A percentile compares a stretch with the other conserved stretches of the same genome.
Evolutionary conservation across 441 rosid genomes (phyloP).

Genomic region (Populus hybrid): DNA sequence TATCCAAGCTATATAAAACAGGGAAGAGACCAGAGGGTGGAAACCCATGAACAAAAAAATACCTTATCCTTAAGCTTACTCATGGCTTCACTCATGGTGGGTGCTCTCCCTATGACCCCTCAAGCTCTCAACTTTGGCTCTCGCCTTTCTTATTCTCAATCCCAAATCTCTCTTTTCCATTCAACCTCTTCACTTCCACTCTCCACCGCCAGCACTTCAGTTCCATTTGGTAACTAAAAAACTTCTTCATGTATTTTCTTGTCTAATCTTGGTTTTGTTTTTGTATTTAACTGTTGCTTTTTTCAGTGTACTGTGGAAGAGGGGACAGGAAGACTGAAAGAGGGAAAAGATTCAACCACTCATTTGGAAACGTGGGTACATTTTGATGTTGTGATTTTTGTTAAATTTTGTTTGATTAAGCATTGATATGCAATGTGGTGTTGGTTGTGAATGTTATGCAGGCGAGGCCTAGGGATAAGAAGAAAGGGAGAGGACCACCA

Average conservation of each 20-base stretch:
- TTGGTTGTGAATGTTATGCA: conserved; percentile 15
- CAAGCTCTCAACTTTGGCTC: conserved; percentile 20
- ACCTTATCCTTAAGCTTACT: conserved; percentile 9
- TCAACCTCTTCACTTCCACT: conserved; percentile 36
- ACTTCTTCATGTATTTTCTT: not conserved
- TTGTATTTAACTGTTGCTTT: not conserved
- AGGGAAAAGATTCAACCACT: conserved; percentile 88
- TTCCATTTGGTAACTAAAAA: conserved; percentile 34
- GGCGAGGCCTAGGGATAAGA: conserved; percentile 90
- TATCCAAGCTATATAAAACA: not conserved
- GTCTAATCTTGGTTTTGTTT: not conserved
- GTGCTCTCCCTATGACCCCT: conserved; percentile 39
- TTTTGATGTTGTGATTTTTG: not conserved
- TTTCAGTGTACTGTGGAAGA: conserved; percentile 70
- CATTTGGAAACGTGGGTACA: conserved; percentile 66
- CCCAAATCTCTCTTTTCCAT: conserved; percentile 39
- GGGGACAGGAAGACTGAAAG: conserved; percentile 75
- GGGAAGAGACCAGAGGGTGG: not conserved
- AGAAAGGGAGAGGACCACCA: conserved; percentile 80
- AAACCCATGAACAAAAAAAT: not conserved
- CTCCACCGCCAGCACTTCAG: conserved; percentile 27
- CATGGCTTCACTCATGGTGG: conserved; percentile 53
- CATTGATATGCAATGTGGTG: not conserved
- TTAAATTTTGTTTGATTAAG: not conserved
- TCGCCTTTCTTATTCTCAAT: conserved; percentile 47